A percentile compares a stretch with the other conserved stretches of the same genome.
Conservation (phyloP, 164 flowering plant species). For the Platanus orientalis region DNA sequence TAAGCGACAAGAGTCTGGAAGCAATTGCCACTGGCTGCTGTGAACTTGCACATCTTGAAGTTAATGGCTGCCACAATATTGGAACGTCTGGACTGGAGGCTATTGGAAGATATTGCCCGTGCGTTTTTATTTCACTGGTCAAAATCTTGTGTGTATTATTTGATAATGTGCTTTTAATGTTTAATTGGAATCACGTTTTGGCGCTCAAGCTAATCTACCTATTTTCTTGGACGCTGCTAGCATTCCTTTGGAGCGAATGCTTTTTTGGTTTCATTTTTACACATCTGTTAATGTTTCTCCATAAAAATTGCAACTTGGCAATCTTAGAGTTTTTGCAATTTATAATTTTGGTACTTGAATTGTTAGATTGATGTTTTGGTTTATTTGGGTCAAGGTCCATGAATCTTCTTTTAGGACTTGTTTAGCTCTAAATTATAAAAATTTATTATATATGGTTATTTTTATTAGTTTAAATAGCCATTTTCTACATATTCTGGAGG, state of each 20-base stretch:
- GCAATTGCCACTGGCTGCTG: constrained; percentile 77
- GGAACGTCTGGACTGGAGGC: constrained; percentile 74
- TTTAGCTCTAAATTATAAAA: background rate
- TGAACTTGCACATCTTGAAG: constrained; percentile 80
- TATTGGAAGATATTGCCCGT: constrained; percentile 84
- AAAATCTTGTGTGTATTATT: background rate
- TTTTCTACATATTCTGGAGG: background rate
- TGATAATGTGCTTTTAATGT: background rate
- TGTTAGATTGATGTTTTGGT: no score
- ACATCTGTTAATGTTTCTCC: background rate
- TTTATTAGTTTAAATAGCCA: background rate
- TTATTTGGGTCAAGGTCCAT: background rate
- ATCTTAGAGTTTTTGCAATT: background rate
- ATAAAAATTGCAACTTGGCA: background rate
- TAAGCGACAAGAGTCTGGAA: constrained; percentile 76
- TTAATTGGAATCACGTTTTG: background rate
- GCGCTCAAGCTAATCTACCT: background rate
- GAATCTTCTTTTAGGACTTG: background rate
- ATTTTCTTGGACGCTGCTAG: background rate
- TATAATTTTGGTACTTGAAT: no score
- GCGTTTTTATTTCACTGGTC: constrained; percentile 13
- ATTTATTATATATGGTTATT: background rate
- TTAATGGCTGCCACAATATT: constrained; percentile 88
- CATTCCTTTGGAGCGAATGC: background rate
- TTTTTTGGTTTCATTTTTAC: no score